These are phyloP conservation scores for Colletotrichum graminicola DNA, from an alignment of 2,329 filamentous ascomycete species.

Conservation along the genomic window DNA sequence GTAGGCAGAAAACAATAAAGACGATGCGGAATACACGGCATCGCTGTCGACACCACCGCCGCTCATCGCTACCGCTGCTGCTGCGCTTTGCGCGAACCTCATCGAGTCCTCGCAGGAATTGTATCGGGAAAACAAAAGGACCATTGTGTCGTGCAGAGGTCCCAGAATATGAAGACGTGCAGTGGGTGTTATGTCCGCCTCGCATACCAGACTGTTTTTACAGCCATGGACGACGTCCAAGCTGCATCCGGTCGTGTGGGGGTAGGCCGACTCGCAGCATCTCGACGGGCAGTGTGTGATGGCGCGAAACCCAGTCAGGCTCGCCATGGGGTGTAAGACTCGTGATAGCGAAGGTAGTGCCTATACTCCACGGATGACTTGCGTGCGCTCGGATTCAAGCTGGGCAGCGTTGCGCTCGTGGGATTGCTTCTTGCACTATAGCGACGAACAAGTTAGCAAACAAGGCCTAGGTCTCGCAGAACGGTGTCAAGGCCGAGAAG, in stretches of 20 bases:
- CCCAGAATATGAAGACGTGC: conserved; percentile 28
- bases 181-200: conserved; percentile 1
- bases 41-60: conserved; percentile 17
- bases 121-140: conserved; percentile 13
- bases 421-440: conserved; percentile 92
- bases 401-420: conserved; percentile 94
- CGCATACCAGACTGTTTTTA: neutral
- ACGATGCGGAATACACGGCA: conserved; percentile 17
- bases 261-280: conserved; percentile 7
- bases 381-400: conserved; percentile 91
- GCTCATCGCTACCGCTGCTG: conserved; percentile 11
- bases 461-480: conserved; percentile 51
- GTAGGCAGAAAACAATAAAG: neutral
- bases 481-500: conserved; percentile 56
- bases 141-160: conserved; percentile 35
- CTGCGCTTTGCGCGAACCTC: conserved; percentile 27
- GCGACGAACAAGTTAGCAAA: conserved; percentile 49
- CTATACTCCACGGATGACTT: conserved; percentile 92
- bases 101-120: conserved; percentile 23
- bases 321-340: conserved; percentile 1
- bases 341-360: neutral
- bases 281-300: conserved; percentile 10
- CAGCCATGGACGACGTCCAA: conserved; percentile 7
- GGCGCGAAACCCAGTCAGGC: conserved; percentile 2
- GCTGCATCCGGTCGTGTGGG: neutral